These are phyloP conservation scores for Neofusicoccum ribis DNA, from an alignment of 2,329 filamentous ascomycete species.

Conservation along the genomic window DNA sequence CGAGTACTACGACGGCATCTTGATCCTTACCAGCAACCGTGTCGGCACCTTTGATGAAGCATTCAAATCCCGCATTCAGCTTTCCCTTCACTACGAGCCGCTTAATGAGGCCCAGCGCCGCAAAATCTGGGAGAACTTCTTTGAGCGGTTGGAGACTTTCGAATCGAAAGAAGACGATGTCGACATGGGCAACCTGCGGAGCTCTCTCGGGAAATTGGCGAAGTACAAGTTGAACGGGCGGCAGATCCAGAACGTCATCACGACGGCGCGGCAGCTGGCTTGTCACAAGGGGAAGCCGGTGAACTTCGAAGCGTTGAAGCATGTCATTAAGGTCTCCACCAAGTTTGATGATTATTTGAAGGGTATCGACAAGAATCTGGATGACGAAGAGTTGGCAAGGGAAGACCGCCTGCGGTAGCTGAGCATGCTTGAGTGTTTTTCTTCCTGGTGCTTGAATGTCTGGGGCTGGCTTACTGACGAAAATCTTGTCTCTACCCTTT, in stretches of 20 bases:
- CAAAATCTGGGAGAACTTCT: conserved; percentile 33
- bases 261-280: conserved; percentile 31
- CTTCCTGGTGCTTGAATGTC: too few species aligned
- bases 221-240: conserved; percentile 49
- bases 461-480: too few species aligned
- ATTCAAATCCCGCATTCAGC: conserved; percentile 35
- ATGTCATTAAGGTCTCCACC: not conserved
- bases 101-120: conserved; percentile 19
- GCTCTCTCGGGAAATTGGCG: conserved; percentile 46
- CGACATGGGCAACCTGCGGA: conserved; percentile 23
- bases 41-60: conserved; percentile 31
- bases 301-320: not conserved
- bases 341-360: not conserved
- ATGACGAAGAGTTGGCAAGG: not conserved
- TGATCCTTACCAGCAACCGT: conserved; percentile 38
- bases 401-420: not conserved
- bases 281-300: conserved; percentile 24
- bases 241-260: conserved; percentile 53
- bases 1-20: conserved; percentile 25
- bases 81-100: conserved; percentile 30
- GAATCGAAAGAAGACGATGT: conserved; percentile 9
- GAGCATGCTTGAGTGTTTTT: too few species aligned
- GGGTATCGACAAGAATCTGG: not conserved
- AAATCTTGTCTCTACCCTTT: too few species aligned
- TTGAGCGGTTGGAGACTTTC: conserved; percentile 23